Percentiles rank a stretch among this genome's conserved stretches.
Evolutionary conservation across 768 basidiomycete genomes (phyloP).

Genomic region (Amanita polypyramis): DNA sequence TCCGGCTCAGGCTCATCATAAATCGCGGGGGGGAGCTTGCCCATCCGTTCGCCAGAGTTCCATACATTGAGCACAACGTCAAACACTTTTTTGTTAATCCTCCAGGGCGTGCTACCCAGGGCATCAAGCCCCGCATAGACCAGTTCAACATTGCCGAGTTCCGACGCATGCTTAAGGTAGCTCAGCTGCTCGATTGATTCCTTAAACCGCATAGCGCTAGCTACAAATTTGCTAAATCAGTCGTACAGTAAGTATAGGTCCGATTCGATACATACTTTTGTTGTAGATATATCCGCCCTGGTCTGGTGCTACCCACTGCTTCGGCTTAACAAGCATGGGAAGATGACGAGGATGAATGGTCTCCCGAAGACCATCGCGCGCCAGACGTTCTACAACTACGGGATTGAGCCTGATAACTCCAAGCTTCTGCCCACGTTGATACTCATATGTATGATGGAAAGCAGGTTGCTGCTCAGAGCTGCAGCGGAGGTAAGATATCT

Average conservation of each 20-base stretch:
- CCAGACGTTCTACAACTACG: constrained; percentile 64
- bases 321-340: constrained; percentile 90
- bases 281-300: constrained; percentile 81
- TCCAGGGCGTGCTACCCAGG: constrained; percentile 84
- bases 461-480: constrained; percentile 80
- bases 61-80: constrained; percentile 71
- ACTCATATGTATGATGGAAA: constrained; percentile 88
- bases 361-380: constrained; percentile 58
- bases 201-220: constrained; percentile 84
- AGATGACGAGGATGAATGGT: constrained; percentile 88
- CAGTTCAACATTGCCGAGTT: constrained; percentile 66
- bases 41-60: constrained; percentile 76
- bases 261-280: constrained; percentile 37
- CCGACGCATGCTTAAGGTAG: constrained; percentile 69
- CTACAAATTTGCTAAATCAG: constrained; percentile 22
- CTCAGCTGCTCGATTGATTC: constrained; percentile 75
- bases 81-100: constrained; percentile 71
- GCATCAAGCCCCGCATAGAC: constrained; percentile 87
- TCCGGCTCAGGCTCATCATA: constrained; percentile 58
- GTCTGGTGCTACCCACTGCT: constrained; percentile 71
- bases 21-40: constrained; percentile 73
- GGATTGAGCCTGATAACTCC: constrained; percentile 86
- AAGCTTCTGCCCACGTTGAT: constrained; percentile 86
- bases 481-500: constrained; percentile 8
- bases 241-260: background rate